phyloP scores from a whole-genome alignment of 1,284 basidiomycete genomes.

The Trametes polyzona region DNA sequence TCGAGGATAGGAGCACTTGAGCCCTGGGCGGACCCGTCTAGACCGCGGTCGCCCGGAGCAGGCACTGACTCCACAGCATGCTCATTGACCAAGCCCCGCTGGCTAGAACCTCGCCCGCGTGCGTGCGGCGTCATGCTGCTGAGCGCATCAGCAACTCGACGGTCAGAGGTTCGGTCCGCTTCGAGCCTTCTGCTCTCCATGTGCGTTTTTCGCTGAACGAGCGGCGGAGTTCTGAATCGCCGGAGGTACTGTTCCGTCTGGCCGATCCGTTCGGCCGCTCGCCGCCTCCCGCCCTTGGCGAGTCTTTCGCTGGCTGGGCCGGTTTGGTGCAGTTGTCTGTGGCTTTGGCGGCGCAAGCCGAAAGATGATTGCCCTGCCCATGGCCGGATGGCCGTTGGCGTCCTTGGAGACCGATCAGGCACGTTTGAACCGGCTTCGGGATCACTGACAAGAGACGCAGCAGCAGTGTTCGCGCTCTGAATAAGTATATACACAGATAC shows the following conservation, averaged over 20 bases:
- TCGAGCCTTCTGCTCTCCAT: too few species aligned
- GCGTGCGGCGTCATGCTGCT: slow-evolving; percentile 6
- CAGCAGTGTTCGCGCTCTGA: background rate
- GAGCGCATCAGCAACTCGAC: background rate
- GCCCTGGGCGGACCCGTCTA: background rate
- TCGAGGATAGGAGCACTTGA: background rate
- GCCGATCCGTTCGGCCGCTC: background rate
- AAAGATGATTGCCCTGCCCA: background rate
- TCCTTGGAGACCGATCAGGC: slow-evolving; percentile 23
- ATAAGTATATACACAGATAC: too few species aligned
- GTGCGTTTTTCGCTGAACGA: too few species aligned
- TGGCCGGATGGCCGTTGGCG: background rate
- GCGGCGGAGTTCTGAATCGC: too few species aligned
- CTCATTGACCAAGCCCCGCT: background rate
- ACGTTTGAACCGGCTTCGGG: background rate
- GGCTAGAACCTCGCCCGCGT: background rate
- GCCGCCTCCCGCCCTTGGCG: background rate
- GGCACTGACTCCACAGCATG: slow-evolving; percentile 8
- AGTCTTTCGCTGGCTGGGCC: background rate
- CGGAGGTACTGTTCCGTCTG: background rate
- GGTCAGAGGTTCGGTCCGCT: too few species aligned
- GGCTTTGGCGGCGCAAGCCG: background rate
- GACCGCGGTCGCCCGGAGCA: slow-evolving; percentile 2
- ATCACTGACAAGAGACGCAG: background rate
- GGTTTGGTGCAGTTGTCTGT: background rate